Conservation (phyloP, 1,284 basidiomycete species). For the Schizophyllum commune region DNA sequence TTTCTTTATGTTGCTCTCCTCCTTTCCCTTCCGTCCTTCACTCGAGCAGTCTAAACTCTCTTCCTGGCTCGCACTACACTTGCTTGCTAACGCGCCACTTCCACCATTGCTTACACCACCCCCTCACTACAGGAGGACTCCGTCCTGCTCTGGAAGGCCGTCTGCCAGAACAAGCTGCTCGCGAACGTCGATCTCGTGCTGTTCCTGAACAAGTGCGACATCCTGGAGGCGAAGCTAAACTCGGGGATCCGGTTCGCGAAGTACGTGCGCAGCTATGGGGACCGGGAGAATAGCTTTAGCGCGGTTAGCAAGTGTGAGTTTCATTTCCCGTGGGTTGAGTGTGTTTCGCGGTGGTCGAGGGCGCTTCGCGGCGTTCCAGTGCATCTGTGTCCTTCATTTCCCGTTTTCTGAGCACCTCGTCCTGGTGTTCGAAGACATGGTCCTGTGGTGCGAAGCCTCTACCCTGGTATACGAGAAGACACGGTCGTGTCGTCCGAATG, state of each 20-base stretch:
- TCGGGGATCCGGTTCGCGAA: constrained; percentile 54
- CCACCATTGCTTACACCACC: neutral
- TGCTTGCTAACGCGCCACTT: neutral
- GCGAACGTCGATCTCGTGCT: constrained; percentile 67
- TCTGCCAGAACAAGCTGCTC: constrained; percentile 67
- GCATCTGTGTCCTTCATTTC: no score
- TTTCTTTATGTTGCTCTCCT: constrained; percentile 2
- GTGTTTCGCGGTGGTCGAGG: neutral
- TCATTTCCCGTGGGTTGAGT: neutral
- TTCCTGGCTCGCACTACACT: no score
- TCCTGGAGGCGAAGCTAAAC: constrained; percentile 56
- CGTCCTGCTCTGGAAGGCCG: constrained; percentile 72
- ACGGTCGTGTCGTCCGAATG: neutral
- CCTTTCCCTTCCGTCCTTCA: neutral
- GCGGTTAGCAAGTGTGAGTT: constrained; percentile 58
- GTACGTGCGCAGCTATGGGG: constrained; percentile 69
- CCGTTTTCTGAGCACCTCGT: no score
- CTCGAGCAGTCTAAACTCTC: no score
- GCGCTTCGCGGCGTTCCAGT: neutral
- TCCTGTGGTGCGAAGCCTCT: no score
- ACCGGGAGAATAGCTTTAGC: constrained; percentile 64
- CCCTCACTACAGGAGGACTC: constrained; percentile 54
- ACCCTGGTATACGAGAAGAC: no score
- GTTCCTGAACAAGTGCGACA: constrained; percentile 78
- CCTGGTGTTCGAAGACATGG: no score